A percentile compares a stretch with the other conserved stretches of the same genome.
phyloP scores from a whole-genome alignment of 306 rosid species.

The Comarum palustre region DNA sequence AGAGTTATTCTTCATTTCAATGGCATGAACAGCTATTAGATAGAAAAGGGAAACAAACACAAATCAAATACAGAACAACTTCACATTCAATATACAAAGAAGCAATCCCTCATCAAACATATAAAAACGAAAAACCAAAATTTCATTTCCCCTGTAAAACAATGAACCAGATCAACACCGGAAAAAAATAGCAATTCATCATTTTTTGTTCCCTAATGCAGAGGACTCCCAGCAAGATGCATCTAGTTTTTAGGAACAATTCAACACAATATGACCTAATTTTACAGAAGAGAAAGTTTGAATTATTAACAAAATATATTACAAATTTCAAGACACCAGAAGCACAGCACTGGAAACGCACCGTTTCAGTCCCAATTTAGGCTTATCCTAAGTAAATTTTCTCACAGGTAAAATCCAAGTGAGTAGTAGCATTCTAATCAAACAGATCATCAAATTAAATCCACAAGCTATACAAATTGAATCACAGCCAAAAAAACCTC shows the following conservation, averaged over 20 bases:
- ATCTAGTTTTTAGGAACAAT: not conserved
- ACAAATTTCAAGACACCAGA: not conserved
- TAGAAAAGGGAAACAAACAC: not conserved
- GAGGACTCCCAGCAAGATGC: too few relatives aligned
- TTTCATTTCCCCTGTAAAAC: not conserved
- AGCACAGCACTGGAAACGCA: not conserved
- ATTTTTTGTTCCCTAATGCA: not conserved
- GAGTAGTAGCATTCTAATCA: constrained; percentile 2
- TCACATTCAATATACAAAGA: too few relatives aligned
- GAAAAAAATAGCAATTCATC: not conserved
- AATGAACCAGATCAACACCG: not conserved
- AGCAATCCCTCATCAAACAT: not conserved
- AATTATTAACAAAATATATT: not conserved
- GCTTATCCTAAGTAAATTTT: not conserved
- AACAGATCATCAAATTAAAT: not conserved
- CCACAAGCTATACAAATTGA: not conserved
- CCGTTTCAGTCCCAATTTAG: not conserved
- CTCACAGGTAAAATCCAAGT: not conserved
- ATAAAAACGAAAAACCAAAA: not conserved
- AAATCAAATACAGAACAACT: too few relatives aligned
- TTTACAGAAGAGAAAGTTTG: not conserved
- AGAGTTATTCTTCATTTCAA: constrained; percentile 58
- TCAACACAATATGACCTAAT: not conserved
- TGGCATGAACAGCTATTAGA: constrained; percentile 53
- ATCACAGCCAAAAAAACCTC: not conserved